phyloP scores from a whole-genome alignment of 1,284 basidiomycete genomes.

The Rhodotorula mucilaginosa region DNA sequence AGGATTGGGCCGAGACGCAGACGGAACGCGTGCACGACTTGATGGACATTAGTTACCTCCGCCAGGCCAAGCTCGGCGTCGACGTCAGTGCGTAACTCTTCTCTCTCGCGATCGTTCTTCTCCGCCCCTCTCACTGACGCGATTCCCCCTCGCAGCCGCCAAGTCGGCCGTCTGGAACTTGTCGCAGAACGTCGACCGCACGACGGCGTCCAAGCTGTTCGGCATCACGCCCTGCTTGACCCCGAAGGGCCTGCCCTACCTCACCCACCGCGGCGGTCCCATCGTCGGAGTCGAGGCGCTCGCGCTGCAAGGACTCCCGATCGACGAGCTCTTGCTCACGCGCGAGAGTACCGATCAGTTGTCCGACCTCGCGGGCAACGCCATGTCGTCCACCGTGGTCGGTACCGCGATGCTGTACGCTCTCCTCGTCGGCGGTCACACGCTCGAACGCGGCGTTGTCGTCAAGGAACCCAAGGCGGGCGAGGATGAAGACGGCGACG shows the following conservation, averaged over 20 bases:
- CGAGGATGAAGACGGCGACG: conserved; percentile 51
- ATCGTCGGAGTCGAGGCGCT: conserved; percentile 90
- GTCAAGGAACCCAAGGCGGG: conserved; percentile 52
- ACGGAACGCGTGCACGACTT: conserved; percentile 93
- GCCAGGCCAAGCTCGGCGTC: conserved; percentile 72
- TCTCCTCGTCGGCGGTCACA: conserved; percentile 63
- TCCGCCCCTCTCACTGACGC: background rate
- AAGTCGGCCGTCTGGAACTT: conserved; percentile 79
- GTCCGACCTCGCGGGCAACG: conserved; percentile 91
- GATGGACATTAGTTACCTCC: conserved; percentile 83
- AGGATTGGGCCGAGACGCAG: conserved; percentile 84
- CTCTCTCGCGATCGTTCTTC: background rate
- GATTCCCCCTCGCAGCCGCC: conserved; percentile 8
- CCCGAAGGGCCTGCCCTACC: conserved; percentile 60
- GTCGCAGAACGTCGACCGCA: conserved; percentile 79
- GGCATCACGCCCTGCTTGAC: conserved; percentile 69
- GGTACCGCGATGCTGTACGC: conserved; percentile 85
- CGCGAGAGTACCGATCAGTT: conserved; percentile 90
- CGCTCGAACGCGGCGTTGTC: conserved; percentile 59
- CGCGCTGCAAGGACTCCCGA: conserved; percentile 87
- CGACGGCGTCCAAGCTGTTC: conserved; percentile 24
- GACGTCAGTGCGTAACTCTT: conserved; percentile 61
- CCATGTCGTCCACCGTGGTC: conserved; percentile 95
- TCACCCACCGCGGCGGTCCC: conserved; percentile 93
- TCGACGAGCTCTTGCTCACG: conserved; percentile 85